Evolutionary conservation across 129 eudicot species (phyloP), one percentile per base, ranked within the genome.

Genomic region (Kitagawia praeruptora): DNA sequence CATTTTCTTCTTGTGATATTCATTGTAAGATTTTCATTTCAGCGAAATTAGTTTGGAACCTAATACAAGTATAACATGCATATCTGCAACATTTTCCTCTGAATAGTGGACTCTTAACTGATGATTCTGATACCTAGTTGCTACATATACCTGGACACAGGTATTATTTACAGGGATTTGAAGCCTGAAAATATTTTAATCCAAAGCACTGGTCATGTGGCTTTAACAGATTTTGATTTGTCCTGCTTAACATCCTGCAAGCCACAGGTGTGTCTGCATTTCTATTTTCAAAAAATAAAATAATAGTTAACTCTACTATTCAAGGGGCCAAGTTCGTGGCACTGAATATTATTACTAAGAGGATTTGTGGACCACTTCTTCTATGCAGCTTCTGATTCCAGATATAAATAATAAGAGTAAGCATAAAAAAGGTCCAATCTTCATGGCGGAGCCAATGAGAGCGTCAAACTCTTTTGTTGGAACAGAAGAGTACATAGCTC

Each of bases 171-270:
- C 89, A 86, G 99, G 85, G 99, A 96, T 84, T 79, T 96, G 70
- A 96, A 96, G 90, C 99, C 99, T 19, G 99, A 96, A 85, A 96
- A 96, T 84, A 87, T 96, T 40, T 81, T 96, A 48, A 81, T 92
- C 80, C 99, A 92, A 79, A 85, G 91, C 81, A 85, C 46, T 51
- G 99, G 99, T 78, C 99, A 92, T 82, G 83, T 96, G 45, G 81
- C 99, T 63, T 87, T 96, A 87, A 92, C 99, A 53, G 99, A 96
- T 85, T 96, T 96, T 81, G 98, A 96, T 88, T 84, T 96, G 81
- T 96, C 99, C 37, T 96, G 99, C 86, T 86, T 92, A 85, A 96
- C 99, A 75, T 92, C 99, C 63, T 96, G 99, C 98, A 92, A 86
- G 85, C 99, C 99, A 54, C 97, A 96, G 96, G 99, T 90, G 47